Base-by-base conservation (phyloP, 345 rosid species). In the Isatis tinctoria region DNA sequence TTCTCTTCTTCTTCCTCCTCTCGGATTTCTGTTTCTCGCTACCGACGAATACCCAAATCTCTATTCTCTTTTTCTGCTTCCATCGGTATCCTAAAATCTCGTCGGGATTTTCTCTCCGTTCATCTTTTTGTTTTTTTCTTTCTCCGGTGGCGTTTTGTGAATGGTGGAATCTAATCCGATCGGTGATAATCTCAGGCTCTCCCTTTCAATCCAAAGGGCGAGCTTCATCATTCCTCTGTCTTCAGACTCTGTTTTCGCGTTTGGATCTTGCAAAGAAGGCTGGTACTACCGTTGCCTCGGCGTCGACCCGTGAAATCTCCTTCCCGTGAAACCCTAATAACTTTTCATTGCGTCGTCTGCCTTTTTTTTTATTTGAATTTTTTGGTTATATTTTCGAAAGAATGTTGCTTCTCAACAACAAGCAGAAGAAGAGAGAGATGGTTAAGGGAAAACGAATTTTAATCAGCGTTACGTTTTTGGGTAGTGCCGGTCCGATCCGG, bases 201-300 rank as follows among this genome's bases (percentile, higher is more conserved):
- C 90, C 92, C 93, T 85, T 88, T 73, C 64, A 48, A 68, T 73
- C 67, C 74, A 77, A 77, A 88, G 96, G 97, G 96, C 82, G 93
- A 85, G 96, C 92, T 64, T 65, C 74, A 61, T 77, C 73, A 68
- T 72, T 20, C 71, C 82, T 52, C 75, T 82, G 12, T 79, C 82
- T 59, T 73, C 71, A 7, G 79, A 84, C 65, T 78, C 84, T 75
- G 85, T 85, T 81, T 91, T 86, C 70, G 80, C 93, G 1, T 94
- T 91, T 77, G 97, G 93, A 35, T 91, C 96, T 72, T 91, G 98
- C 93, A 94, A 90, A 75, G 90, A 87, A 78, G 96, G 93, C 87
- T 94, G 98, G 98, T 94, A 90, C 93, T 86, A 70, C 69, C 98
- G 98, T 84, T 94, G 98, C 95, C 78, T 88, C 65, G 96, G 97